Percentiles rank a stretch among this genome's conserved stretches.
These are phyloP conservation scores for Cytospora piceae DNA, from an alignment of 2,329 filamentous ascomycete species.

Conservation along the genomic window DNA sequence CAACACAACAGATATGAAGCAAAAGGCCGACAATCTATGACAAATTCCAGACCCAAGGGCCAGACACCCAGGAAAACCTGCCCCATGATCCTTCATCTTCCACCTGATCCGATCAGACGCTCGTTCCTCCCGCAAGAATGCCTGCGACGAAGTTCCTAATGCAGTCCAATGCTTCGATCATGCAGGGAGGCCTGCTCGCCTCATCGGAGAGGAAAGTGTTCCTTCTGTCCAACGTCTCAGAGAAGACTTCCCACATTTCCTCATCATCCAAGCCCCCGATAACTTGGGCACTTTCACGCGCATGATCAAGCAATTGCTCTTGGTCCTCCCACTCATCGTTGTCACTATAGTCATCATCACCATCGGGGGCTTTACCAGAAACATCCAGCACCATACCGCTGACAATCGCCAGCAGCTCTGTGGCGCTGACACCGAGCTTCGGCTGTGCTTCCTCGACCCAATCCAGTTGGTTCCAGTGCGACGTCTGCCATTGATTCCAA, in stretches of 20 bases:
- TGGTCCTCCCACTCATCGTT: background rate
- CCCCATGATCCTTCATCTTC: background rate
- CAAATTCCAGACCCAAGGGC: background rate
- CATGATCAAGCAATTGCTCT: background rate
- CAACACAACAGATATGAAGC: background rate
- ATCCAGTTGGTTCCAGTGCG: background rate
- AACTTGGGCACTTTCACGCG: background rate
- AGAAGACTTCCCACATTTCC: background rate
- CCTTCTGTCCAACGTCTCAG: background rate
- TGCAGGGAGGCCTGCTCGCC: background rate
- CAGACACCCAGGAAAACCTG: background rate
- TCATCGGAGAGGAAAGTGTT: background rate
- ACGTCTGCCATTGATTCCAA: background rate
- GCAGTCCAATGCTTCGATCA: background rate
- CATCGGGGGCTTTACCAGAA: background rate
- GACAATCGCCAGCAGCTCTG: background rate
- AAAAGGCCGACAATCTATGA: background rate
- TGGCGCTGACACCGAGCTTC: background rate
- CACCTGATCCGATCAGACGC: background rate
- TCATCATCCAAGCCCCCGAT: background rate
- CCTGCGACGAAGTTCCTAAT: background rate
- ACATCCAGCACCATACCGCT: background rate
- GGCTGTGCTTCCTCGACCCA: background rate
- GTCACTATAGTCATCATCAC: background rate
- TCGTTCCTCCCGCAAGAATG: background rate